These are phyloP conservation scores for Penicillium griseofulvum DNA, from an alignment of 2,329 filamentous ascomycete species.

Conservation along the genomic window DNA sequence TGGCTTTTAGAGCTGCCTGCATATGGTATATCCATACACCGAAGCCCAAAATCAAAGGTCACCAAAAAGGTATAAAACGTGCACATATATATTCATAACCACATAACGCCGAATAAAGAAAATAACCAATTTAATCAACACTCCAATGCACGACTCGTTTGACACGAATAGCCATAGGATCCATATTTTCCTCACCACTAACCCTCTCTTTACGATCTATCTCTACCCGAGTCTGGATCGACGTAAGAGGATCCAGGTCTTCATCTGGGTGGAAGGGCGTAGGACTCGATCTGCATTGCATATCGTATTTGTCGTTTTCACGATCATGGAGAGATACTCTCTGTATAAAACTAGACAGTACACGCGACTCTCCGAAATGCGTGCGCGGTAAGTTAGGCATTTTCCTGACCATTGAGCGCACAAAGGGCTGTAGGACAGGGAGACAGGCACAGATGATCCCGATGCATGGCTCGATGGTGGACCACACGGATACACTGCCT, in stretches of 20 bases:
- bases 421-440: conserved; percentile 21
- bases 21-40: background rate
- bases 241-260: background rate
- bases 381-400: conserved; percentile 1
- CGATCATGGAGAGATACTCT: background rate
- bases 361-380: background rate
- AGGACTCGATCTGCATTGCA: background rate
- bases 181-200: conserved; percentile 5
- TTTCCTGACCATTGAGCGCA: conserved; percentile 6
- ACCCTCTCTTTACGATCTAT: background rate
- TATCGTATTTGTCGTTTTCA: background rate
- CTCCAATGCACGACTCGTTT: conserved; percentile 13
- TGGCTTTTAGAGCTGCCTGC: background rate
- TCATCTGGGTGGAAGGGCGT: conserved; percentile 2
- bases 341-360: background rate
- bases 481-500: conserved; percentile 17
- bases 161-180: conserved; percentile 15
- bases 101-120: background rate
- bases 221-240: conserved; percentile 2
- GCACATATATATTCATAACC: background rate
- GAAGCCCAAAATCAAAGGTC: background rate
- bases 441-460: conserved; percentile 21
- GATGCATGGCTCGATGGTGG: conserved; percentile 18
- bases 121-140: background rate
- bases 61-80: background rate